Percentiles rank a stretch among this genome's conserved stretches.
phyloP scores from a whole-genome alignment of 2,329 filamentous ascomycete species.

The Botryosphaeria dothidea region DNA sequence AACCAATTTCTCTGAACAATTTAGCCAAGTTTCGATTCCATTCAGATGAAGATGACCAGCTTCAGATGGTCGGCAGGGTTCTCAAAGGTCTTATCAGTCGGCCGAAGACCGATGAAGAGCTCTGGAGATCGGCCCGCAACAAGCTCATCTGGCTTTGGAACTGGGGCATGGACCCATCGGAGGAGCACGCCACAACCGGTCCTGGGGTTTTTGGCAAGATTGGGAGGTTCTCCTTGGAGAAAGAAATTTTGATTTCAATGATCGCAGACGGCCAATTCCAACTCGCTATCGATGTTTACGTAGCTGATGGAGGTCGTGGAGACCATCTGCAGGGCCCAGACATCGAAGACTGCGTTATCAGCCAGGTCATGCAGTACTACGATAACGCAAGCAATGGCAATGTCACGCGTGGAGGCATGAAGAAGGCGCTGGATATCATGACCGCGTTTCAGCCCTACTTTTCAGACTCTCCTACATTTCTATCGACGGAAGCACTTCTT shows the following conservation, averaged over 20 bases:
- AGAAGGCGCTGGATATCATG: conserved; percentile 75
- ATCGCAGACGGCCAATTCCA: conserved; percentile 43
- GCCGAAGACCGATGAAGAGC: conserved; percentile 59
- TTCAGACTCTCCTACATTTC: conserved; percentile 52
- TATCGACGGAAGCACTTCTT: conserved; percentile 64
- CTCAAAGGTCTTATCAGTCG: conserved; percentile 56
- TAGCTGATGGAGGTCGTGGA: conserved; percentile 58
- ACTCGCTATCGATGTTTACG: conserved; percentile 57
- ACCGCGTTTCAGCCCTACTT: conserved; percentile 64
- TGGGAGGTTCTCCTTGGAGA: conserved; percentile 63
- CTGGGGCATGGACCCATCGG: conserved; percentile 61
- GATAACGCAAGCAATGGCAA: conserved; percentile 84
- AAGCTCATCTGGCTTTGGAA: conserved; percentile 72
- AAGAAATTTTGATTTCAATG: conserved; percentile 69
- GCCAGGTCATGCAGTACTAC: conserved; percentile 67
- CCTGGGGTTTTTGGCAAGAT: conserved; percentile 61
- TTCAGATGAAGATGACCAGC: conserved; percentile 65
- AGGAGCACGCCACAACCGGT: conserved; percentile 36
- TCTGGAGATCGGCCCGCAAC: conserved; percentile 62
- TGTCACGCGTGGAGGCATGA: conserved; percentile 71
- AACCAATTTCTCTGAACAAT: conserved; percentile 43
- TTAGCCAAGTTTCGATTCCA: conserved; percentile 64
- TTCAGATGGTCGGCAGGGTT: conserved; percentile 59
- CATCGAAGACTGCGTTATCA: conserved; percentile 62
- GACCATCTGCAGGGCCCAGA: conserved; percentile 51